A percentile compares a stretch with the other conserved stretches of the same genome.
Evolutionary conservation across 352 stramenopile genomes (phyloP).

Genomic region (Phytophthora macrochlamydospora): DNA sequence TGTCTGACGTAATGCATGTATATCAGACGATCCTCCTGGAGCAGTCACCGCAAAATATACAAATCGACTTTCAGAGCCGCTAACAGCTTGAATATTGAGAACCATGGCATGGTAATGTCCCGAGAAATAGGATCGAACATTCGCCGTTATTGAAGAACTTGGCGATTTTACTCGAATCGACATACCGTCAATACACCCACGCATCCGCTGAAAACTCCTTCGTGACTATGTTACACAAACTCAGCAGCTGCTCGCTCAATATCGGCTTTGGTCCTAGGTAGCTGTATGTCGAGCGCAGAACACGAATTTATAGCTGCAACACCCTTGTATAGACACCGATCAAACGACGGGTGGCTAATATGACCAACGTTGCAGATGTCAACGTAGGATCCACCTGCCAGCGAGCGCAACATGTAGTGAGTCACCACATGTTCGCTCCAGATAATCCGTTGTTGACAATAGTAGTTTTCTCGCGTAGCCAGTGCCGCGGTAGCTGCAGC

Average conservation of each 20-base stretch:
- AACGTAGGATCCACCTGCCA: conserved; percentile 5
- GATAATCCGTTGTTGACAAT: neutral
- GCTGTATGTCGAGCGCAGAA: neutral
- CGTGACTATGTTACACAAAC: neutral
- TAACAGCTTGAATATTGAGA: conserved; percentile 7
- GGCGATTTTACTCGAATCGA: conserved; percentile 1
- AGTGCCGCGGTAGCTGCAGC: neutral
- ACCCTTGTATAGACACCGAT: conserved; percentile 7
- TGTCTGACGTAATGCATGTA: neutral
- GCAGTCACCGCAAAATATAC: conserved; percentile 4
- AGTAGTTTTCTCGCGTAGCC: neutral
- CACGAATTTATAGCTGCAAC: neutral
- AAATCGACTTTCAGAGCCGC: neutral
- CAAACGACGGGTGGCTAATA: conserved; percentile 7
- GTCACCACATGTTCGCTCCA: neutral
- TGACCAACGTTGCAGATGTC: conserved; percentile 5
- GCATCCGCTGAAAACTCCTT: conserved; percentile 1
- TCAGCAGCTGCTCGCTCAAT: conserved; percentile 1
- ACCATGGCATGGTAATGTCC: conserved; percentile 5
- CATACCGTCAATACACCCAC: conserved; percentile 11
- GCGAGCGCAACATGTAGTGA: neutral
- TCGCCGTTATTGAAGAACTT: neutral
- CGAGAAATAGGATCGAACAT: conserved; percentile 3
- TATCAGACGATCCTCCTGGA: neutral
- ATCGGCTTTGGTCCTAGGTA: neutral